Evolutionary conservation across 768 basidiomycete species (phyloP).

Genomic region (Lactifluus hygrophoroides): DNA sequence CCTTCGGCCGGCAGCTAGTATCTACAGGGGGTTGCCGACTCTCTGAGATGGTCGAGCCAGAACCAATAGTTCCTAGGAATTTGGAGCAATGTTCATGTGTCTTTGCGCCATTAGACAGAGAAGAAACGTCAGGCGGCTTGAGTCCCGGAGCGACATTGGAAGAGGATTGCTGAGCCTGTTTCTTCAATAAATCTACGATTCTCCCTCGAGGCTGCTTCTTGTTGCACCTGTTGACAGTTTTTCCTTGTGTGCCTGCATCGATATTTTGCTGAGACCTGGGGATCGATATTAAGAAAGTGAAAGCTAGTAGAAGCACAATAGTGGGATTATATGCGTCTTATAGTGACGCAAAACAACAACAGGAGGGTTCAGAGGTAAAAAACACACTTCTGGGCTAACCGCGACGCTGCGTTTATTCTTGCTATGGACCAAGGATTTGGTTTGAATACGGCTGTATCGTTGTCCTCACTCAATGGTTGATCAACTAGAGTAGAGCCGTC

Average conservation of each 20-base stretch:
- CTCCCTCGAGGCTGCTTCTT: conserved; percentile 24
- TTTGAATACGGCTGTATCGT: conserved; percentile 45
- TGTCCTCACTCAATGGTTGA: conserved; percentile 42
- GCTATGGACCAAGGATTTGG: conserved; percentile 79
- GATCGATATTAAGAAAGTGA: background rate
- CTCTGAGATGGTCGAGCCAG: background rate
- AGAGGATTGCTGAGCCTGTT: conserved; percentile 28
- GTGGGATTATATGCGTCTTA: background rate
- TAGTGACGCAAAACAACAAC: background rate
- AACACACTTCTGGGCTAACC: conserved; percentile 25
- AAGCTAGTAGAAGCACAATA: background rate
- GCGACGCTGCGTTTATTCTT: conserved; percentile 62
- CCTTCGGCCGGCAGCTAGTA: background rate
- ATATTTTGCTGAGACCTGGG: background rate
- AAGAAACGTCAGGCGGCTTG: background rate
- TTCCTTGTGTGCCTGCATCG: background rate
- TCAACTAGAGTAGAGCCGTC: conserved; percentile 16
- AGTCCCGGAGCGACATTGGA: background rate
- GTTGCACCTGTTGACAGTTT: background rate
- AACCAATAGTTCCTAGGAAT: background rate
- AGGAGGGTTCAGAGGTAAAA: background rate
- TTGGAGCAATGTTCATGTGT: background rate
- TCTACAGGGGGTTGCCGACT: background rate
- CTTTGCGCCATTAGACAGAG: background rate
- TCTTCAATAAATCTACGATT: conserved; percentile 42